Evolutionary conservation across 2,329 filamentous ascomycete species (phyloP).

Genomic region (Rutstroemia sp.): DNA sequence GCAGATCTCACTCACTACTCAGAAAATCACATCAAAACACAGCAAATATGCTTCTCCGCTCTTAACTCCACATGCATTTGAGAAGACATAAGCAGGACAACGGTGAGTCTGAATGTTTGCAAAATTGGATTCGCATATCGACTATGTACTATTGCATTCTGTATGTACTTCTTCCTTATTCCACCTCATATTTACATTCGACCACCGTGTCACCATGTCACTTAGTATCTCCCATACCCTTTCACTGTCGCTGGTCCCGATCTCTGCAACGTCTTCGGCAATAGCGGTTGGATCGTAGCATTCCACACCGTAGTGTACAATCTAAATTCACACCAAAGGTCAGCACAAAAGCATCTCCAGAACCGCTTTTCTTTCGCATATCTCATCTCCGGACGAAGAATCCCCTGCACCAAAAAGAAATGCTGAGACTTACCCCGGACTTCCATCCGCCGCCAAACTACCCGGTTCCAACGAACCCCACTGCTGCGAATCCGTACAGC

Average conservation of each 20-base stretch:
- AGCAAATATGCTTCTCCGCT: too few relatives aligned
- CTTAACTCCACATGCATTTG: too few relatives aligned
- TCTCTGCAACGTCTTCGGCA: constrained; percentile 15
- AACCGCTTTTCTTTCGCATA: not conserved
- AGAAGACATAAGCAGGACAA: too few relatives aligned
- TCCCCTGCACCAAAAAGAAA: not conserved
- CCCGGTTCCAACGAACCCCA: constrained; percentile 41
- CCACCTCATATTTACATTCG: not conserved
- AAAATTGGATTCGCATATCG: too few relatives aligned
- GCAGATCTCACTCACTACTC: too few relatives aligned
- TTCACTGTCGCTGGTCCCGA: not conserved
- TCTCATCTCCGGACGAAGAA: not conserved
- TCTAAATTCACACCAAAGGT: not conserved
- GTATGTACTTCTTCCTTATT: not conserved
- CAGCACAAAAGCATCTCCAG: not conserved
- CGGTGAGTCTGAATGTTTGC: too few relatives aligned
- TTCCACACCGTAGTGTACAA: constrained; percentile 34
- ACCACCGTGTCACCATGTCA: not conserved
- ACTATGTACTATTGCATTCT: too few relatives aligned
- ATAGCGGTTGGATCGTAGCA: constrained; percentile 36
- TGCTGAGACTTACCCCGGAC: constrained; percentile 27
- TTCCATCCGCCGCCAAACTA: constrained; percentile 36
- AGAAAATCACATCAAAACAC: too few relatives aligned
- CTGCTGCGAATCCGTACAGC: constrained; percentile 35
- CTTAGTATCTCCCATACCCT: not conserved